Evolutionary conservation across 352 stramenopile species (phyloP), one percentile per base, ranked within the genome.

Genomic region (Phytophthora hybrid): DNA sequence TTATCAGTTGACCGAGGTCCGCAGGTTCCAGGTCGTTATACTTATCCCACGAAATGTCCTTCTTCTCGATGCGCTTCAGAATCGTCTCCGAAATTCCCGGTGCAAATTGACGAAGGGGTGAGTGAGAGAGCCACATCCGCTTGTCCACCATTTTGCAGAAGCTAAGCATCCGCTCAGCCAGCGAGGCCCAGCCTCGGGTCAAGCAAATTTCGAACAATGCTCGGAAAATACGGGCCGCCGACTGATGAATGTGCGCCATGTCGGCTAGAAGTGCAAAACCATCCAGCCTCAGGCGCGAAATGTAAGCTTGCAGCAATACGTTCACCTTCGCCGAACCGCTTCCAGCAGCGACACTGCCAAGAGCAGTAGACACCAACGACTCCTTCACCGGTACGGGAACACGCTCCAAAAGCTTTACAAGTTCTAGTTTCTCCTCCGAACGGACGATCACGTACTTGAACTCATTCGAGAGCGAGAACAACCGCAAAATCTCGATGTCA

Each of bases 101-200:
- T 0, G 87, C 88, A 68, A 99, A 99, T 77, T 99, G 98, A 31
- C 98, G 92, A 55, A 99, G 85, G 44, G 98, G 98, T 5, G 95
- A 98, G 73, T 99, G 98, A 37, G 94, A 99, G 19, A 95, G 84
- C 98, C 98, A 99, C 81, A 99, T 98, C 32, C 97, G 92, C 74
- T 98, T 95, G 62, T 99, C 93, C n/a, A 99, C 97, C 97, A 99
- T 99, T 69, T 99, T 99, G 71, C 97, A 99, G 55, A 99, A 98
- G 59, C 89, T 96, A 29, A 99, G 85, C 69, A 98, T 97, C 32
- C 98, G 91, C 71, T 99, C 97, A 0, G 98, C 91, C 9, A 99
- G 81, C 5, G 91, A 89, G 0, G 98, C 95, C 98, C 98, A 99
- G 9, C 91, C 78, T 78, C 98, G 87, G 66, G 94, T 97, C 49